Conservation (phyloP, 2,329 filamentous ascomycete genomes). For the Fusarium sp. region DNA sequence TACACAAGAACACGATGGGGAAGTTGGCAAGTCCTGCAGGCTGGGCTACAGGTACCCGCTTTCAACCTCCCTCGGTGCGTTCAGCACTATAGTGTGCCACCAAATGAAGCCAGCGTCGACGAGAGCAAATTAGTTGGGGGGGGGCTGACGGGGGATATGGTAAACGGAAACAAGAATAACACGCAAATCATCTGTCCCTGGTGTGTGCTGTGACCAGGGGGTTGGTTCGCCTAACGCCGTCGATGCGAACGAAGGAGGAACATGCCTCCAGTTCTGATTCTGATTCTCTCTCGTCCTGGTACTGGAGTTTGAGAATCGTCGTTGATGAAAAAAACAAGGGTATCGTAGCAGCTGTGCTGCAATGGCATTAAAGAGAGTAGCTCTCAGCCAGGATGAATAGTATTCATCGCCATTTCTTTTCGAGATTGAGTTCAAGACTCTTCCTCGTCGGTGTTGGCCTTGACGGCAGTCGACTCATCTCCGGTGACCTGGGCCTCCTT, state of each 20-base stretch:
- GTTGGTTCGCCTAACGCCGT: constrained; percentile 31
- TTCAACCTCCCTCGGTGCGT: neutral
- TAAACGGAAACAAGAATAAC: constrained; percentile 7
- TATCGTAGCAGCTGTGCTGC: constrained; percentile 40
- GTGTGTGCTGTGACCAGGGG: neutral
- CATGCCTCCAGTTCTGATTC: constrained; percentile 11
- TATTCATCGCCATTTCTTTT: constrained; percentile 3
- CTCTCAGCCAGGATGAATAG: constrained; percentile 4
- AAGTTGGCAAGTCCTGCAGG: neutral
- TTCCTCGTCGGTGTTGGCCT: constrained; percentile 38
- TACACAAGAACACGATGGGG: neutral
- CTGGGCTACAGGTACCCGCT: neutral
- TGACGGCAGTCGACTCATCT: constrained; percentile 21
- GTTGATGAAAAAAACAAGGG: constrained; percentile 28
- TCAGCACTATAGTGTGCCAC: neutral
- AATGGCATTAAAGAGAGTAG: constrained; percentile 18
- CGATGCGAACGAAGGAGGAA: constrained; percentile 27
- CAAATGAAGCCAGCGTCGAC: constrained; percentile 2
- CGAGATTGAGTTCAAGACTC: constrained; percentile 17
- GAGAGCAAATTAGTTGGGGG: constrained; percentile 11
- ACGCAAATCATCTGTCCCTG: constrained; percentile 18
- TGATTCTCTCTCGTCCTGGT: constrained; percentile 13
- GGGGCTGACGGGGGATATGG: constrained; percentile 1
- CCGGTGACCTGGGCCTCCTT: constrained; percentile 20
- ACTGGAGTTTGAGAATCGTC: constrained; percentile 14